Percentiles rank a stretch among this genome's conserved stretches.
Evolutionary conservation across 2,329 filamentous ascomycete species (phyloP).

Genomic region (Neofusicoccum laricinum): DNA sequence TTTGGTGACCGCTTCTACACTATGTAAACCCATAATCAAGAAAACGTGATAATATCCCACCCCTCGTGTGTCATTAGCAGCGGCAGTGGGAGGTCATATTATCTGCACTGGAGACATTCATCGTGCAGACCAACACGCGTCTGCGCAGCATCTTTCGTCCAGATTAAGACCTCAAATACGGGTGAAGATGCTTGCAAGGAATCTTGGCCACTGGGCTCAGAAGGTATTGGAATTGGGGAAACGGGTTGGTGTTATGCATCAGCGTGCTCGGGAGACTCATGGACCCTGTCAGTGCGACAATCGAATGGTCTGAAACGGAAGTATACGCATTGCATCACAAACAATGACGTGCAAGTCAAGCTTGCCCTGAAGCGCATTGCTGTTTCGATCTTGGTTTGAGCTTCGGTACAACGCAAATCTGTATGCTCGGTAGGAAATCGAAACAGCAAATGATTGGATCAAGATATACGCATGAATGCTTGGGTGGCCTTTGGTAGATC

Average conservation of each 20-base stretch:
- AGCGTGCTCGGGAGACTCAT: background rate
- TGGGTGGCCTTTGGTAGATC: no score
- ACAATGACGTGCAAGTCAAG: background rate
- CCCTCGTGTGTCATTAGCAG: background rate
- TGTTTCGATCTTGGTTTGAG: background rate
- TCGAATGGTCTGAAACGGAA: background rate
- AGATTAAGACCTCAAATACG: no score
- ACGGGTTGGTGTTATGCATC: background rate
- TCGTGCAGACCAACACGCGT: no score
- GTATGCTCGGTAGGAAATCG: background rate
- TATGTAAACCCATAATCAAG: slow-evolving; percentile 52
- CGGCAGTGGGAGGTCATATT: background rate
- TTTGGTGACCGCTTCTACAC: slow-evolving; percentile 97
- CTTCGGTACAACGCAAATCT: background rate
- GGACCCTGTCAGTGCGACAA: background rate
- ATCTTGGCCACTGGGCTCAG: background rate
- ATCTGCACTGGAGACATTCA: no score
- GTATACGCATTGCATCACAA: background rate
- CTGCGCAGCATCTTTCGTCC: no score
- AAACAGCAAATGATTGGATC: background rate
- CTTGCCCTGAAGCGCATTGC: background rate
- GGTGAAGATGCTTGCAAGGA: background rate
- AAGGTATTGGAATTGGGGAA: no score
- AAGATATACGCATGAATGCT: no score
- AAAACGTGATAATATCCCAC: background rate